Base-by-base conservation (phyloP, 2,329 filamentous ascomycete species). In the Aspergillus sp. region DNA sequence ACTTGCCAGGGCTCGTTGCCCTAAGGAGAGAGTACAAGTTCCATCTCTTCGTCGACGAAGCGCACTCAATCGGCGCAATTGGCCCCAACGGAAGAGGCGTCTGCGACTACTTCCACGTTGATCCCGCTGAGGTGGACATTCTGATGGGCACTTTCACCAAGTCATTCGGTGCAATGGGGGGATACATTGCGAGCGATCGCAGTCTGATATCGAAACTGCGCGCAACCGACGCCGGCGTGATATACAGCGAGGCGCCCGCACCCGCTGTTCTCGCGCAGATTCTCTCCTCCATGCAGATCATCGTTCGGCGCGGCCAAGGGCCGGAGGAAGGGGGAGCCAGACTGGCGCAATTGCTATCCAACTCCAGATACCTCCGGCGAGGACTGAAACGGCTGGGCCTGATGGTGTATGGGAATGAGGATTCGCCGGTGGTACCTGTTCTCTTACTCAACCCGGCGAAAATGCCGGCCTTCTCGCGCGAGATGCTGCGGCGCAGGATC, bases 91-190 rank as follows among this genome's bases (percentile, higher is more conserved):
- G 95, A 52, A 89, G 91, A 66, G 95, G 95, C 73, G 93, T 99
- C 19, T 99, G 95, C 75, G 95, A 99, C 74, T 99, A 96, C 79
- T 99, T 98, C 70, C 88, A 89, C 67, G 88, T 98, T 64, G 90
- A 97, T 73, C 89, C 95, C 15, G 78, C 84, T 15, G 89, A 96
- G 66, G 87, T 98, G 40, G 95, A 99, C 73, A 90, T 99, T 69
- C 85, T 99, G 51, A 99, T 99, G 95, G 95, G 95, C 64, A 99
- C 95, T 2, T 81, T 99, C 61, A 99, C 95, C 63, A 99, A 99
- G 76, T 98, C 95, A 1, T 99, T 99, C 68, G 95, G 95, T 68
- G 95, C 95, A 65, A 99, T 99, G 69, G 95, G 95, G 71, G 95
- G 95, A 61, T 99, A 99, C 73, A 84, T 99, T 64, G 91, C 92